Evolutionary conservation across 2,329 filamentous ascomycete species (phyloP).

Genomic region (Rachicladosporium sp.): DNA sequence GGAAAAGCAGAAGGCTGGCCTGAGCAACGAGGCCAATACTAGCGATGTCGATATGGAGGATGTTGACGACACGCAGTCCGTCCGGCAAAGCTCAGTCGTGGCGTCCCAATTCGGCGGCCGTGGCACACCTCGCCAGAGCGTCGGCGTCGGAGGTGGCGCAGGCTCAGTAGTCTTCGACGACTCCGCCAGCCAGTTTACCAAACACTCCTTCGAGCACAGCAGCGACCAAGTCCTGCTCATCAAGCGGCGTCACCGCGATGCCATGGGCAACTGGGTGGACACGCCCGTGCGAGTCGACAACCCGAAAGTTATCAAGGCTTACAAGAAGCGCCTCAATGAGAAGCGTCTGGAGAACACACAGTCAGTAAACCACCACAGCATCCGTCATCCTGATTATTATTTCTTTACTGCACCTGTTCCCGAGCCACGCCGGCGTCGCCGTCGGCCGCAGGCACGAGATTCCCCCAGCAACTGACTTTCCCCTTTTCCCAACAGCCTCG

Average conservation of each 20-base stretch:
- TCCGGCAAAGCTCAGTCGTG: constrained; percentile 1
- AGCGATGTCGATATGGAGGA: constrained; percentile 62
- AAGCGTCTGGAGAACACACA: too few relatives aligned
- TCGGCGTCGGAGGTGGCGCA: constrained; percentile 32
- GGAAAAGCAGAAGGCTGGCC: constrained; percentile 70
- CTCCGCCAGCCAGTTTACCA: constrained; percentile 43
- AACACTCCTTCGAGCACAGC: constrained; percentile 35
- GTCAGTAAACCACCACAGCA: too few relatives aligned
- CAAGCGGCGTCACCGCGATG: constrained; percentile 52
- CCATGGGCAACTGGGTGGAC: constrained; percentile 43
- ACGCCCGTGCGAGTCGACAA: constrained; percentile 35
- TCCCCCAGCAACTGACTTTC: too few relatives aligned
- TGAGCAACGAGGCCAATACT: constrained; percentile 61
- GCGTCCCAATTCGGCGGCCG: constrained; percentile 22
- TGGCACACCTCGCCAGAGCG: constrained; percentile 55
- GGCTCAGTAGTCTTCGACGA: constrained; percentile 54
- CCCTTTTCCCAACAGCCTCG: too few relatives aligned
- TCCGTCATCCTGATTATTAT: too few relatives aligned
- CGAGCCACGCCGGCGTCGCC: too few relatives aligned
- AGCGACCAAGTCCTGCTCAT: constrained; percentile 59
- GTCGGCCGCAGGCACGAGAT: too few relatives aligned
- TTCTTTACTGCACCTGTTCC: too few relatives aligned
- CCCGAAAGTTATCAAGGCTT: constrained; percentile 76
- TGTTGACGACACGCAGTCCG: constrained; percentile 35
- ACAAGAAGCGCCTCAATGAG: constrained; percentile 64